Conservation (phyloP, 106 monocot species). For the Phalaenopsis aphrodite region DNA sequence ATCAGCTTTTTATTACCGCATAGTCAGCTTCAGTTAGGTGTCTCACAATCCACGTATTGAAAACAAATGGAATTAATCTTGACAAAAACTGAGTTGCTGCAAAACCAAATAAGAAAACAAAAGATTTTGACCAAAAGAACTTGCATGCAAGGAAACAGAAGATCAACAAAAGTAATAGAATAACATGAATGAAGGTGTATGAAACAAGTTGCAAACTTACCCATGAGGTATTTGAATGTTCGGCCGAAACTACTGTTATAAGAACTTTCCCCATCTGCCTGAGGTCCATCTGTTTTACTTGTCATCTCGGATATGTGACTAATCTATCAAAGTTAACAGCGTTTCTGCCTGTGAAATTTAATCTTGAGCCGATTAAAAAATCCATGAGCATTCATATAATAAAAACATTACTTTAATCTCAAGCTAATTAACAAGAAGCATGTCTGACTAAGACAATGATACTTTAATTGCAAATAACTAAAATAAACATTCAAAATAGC, state of each 20-base stretch:
- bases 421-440: not conserved
- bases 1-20: constrained; percentile 38
- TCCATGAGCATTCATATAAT: not conserved
- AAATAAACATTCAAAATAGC: not conserved
- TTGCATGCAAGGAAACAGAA: not conserved
- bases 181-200: not conserved
- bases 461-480: not conserved
- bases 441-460: not conserved
- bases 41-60: constrained; percentile 79
- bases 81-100: constrained; percentile 78
- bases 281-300: not conserved
- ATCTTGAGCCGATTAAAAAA: not conserved
- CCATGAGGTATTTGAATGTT: constrained; percentile 53
- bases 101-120: not conserved
- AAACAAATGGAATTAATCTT: constrained; percentile 73
- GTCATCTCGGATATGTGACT: constrained; percentile 7
- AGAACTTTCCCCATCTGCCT: not conserved
- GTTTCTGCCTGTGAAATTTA: not conserved
- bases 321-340: not conserved
- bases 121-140: not conserved
- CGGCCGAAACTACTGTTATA: constrained; percentile 15
- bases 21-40: constrained; percentile 61
- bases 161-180: not conserved
- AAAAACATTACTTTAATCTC: not conserved
- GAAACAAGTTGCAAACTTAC: constrained; percentile 16